phyloP scores from a whole-genome alignment of 805 yeast species.

The Suhomyces xylopsoci region DNA sequence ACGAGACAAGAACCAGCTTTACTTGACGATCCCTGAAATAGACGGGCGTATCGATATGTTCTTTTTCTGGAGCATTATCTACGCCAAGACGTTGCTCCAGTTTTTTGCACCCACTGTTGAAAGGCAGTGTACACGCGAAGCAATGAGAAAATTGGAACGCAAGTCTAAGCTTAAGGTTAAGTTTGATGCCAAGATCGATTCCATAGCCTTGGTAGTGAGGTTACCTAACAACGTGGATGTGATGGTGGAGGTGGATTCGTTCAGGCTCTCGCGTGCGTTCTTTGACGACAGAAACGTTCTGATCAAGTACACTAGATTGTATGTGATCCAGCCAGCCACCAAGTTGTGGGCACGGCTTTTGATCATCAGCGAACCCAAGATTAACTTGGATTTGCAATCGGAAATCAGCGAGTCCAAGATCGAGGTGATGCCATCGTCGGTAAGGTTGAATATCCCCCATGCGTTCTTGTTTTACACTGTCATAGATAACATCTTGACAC shows the following conservation, averaged over 20 bases:
- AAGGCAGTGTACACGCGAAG: slow-evolving; percentile 24
- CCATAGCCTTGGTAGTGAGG: slow-evolving; percentile 38
- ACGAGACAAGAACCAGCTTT: slow-evolving; percentile 25
- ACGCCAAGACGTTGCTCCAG: slow-evolving; percentile 33
- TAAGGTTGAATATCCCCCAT: slow-evolving; percentile 64
- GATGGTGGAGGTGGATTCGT: slow-evolving; percentile 43
- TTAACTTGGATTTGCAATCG: slow-evolving; percentile 13
- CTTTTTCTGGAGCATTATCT: slow-evolving; percentile 40
- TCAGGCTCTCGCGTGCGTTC: slow-evolving; percentile 21
- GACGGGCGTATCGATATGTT: slow-evolving; percentile 40
- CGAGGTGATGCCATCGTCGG: slow-evolving; percentile 28
- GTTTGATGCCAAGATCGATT: slow-evolving; percentile 29
- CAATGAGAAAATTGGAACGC: slow-evolving; percentile 19
- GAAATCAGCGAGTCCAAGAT: slow-evolving; percentile 9
- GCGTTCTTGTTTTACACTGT: slow-evolving; percentile 71
- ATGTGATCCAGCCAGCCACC: slow-evolving; percentile 49
- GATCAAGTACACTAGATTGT: slow-evolving; percentile 41
- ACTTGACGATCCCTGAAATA: slow-evolving; percentile 31
- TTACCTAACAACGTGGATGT: slow-evolving; percentile 48
- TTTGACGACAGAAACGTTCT: slow-evolving; percentile 25
- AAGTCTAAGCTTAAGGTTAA: slow-evolving; percentile 19
- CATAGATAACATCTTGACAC: slow-evolving; percentile 73
- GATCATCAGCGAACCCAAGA: slow-evolving; percentile 30
- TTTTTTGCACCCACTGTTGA: slow-evolving; percentile 32
- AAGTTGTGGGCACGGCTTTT: slow-evolving; percentile 38